Percentiles rank a stretch among this genome's conserved stretches.
Evolutionary conservation across 805 yeast species (phyloP).

Genomic region (Ogataea nitratoaversa): DNA sequence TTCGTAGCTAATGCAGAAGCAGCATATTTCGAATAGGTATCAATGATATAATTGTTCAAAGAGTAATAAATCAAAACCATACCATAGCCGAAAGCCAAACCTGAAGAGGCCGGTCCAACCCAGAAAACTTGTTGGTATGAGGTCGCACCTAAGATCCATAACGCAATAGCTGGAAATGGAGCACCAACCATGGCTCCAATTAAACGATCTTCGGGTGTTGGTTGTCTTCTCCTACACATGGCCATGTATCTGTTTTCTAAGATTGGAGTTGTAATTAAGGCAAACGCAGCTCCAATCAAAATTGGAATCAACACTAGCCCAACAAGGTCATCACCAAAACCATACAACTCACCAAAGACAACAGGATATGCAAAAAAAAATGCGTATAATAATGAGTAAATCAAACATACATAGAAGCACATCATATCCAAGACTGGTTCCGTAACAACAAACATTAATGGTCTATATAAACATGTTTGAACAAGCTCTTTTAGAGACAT

Average conservation of each 20-base stretch:
- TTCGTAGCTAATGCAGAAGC: slow-evolving; percentile 80
- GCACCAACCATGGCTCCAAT: slow-evolving; percentile 80
- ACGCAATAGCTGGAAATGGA: slow-evolving; percentile 76
- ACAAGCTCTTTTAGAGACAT: slow-evolving; percentile 64
- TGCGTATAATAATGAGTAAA: slow-evolving; percentile 86
- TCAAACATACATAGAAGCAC: slow-evolving; percentile 82
- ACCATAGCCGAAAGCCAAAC: slow-evolving; percentile 57
- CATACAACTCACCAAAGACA: slow-evolving; percentile 73
- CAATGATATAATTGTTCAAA: slow-evolving; percentile 78
- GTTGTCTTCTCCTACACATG: slow-evolving; percentile 48
- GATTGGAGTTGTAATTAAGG: slow-evolving; percentile 69
- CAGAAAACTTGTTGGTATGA: slow-evolving; percentile 61
- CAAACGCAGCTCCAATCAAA: slow-evolving; percentile 77
- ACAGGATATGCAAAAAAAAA: slow-evolving; percentile 96
- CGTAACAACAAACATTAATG: slow-evolving; percentile 67
- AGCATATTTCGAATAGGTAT: slow-evolving; percentile 78
- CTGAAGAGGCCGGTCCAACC: slow-evolving; percentile 61
- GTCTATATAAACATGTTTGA: slow-evolving; percentile 71
- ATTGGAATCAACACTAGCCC: slow-evolving; percentile 91
- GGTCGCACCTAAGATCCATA: slow-evolving; percentile 80
- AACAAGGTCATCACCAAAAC: slow-evolving; percentile 68
- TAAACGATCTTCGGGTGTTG: slow-evolving; percentile 77
- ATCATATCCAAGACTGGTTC: slow-evolving; percentile 84
- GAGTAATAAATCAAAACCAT: slow-evolving; percentile 59
- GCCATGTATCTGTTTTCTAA: slow-evolving; percentile 60